Evolutionary conservation across 257 asterid genomes (phyloP).

Genomic region (Solanum corneliomulleri): DNA sequence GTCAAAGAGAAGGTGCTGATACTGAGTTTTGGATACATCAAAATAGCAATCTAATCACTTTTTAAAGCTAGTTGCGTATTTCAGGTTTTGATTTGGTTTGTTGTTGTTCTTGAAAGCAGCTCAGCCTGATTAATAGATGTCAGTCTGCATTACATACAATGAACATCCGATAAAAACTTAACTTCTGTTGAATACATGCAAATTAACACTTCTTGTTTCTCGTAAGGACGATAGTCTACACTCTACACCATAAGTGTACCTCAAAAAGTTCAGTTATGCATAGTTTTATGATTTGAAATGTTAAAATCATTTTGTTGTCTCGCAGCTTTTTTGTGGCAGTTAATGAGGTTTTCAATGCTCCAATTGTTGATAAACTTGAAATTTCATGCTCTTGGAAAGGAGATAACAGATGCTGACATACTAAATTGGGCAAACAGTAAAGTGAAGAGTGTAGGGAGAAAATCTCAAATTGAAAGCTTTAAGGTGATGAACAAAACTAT

Average conservation of each 20-base stretch:
- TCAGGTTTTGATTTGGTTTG: background rate
- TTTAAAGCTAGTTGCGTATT: background rate
- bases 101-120: background rate
- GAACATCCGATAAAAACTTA: background rate
- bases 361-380: conserved; percentile 63
- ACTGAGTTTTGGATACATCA: background rate
- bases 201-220: background rate
- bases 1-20: background rate
- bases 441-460: conserved; percentile 50
- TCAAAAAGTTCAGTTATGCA: background rate
- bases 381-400: conserved; percentile 59
- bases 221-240: background rate
- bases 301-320: background rate
- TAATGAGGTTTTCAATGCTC: conserved; percentile 91
- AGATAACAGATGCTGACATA: conserved; percentile 60
- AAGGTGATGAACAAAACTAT: conserved; percentile 33
- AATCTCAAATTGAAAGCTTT: conserved; percentile 71
- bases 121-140: background rate
- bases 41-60: background rate
- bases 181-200: background rate
- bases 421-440: conserved; percentile 55
- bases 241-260: background rate
- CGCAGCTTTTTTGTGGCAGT: conserved; percentile 80
- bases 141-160: rapidly evolving
- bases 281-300: background rate